Evolutionary conservation across 169 alveolate genomes (phyloP).

Genomic region (Plasmodium vinckei): DNA sequence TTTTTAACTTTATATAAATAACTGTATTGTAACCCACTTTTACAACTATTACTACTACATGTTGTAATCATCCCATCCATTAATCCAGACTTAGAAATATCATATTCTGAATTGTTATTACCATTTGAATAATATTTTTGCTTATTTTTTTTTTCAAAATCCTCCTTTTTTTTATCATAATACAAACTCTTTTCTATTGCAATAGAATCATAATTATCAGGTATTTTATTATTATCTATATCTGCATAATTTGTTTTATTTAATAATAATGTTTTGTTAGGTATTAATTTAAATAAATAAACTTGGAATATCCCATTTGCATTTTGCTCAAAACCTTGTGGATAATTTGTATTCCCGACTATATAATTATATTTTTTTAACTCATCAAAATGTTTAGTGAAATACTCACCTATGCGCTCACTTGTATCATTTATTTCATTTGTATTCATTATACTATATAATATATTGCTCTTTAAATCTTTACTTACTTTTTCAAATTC

Average conservation of each 20-base stretch:
- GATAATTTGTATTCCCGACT: conserved; percentile 62
- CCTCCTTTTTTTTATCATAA: conserved; percentile 1
- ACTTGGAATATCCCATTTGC: conserved; percentile 45
- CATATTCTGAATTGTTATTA: neutral
- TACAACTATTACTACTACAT: neutral
- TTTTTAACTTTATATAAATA: conserved; percentile 81
- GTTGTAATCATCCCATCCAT: too few species aligned
- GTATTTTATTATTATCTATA: conserved; percentile 22
- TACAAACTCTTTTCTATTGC: conserved; percentile 44
- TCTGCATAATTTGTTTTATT: conserved; percentile 23
- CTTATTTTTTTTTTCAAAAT: neutral
- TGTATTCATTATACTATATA: conserved; percentile 53
- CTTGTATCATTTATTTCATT: conserved; percentile 33
- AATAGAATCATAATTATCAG: conserved; percentile 62
- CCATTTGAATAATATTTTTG: neutral
- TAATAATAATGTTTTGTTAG: conserved; percentile 53
- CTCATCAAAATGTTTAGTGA: conserved; percentile 43
- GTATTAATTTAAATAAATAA: conserved; percentile 56
- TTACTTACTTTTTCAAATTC: conserved; percentile 40
- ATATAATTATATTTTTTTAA: conserved; percentile 17
- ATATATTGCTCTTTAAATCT: conserved; percentile 40
- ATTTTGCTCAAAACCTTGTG: conserved; percentile 67
- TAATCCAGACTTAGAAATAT: neutral
- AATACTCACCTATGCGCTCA: conserved; percentile 38
- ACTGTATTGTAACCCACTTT: conserved; percentile 15